These are phyloP conservation scores for Gossypium thurberi DNA, from an alignment of 345 rosid genomes.

Conservation along the genomic window DNA sequence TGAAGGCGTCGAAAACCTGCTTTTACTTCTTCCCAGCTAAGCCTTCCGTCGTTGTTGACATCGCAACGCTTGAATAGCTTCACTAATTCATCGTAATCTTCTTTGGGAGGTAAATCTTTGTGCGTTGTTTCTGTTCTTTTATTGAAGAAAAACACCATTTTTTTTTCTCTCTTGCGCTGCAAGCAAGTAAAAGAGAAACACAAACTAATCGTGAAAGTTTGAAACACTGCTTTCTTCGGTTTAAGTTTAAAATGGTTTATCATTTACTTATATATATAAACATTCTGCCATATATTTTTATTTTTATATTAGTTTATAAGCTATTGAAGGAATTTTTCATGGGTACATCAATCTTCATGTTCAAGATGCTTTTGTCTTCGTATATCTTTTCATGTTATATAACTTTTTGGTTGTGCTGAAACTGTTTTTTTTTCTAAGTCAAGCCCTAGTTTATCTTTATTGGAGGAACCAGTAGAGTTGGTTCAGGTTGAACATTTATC, in stretches of 20 bases:
- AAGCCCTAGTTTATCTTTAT: background rate
- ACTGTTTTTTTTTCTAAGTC: background rate
- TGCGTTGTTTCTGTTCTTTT: background rate
- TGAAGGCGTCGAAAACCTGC: conserved; percentile 16
- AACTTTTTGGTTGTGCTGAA: background rate
- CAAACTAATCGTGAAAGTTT: background rate
- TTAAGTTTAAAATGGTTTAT: background rate
- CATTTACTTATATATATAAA: background rate
- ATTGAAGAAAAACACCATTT: background rate
- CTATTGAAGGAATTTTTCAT: background rate
- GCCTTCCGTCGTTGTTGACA: conserved; percentile 12
- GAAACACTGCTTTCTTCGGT: background rate
- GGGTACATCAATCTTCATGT: background rate
- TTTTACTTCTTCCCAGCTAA: conserved; percentile 20
- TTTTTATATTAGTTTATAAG: background rate
- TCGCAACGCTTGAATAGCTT: conserved; percentile 8
- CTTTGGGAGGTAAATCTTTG: background rate
- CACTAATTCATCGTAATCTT: background rate
- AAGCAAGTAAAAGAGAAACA: background rate
- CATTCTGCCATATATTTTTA: background rate
- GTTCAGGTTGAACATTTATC: too few species aligned
- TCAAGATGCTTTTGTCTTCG: too few species aligned
- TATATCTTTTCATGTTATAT: background rate
- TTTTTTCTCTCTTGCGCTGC: background rate
- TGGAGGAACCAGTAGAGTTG: background rate